Base-by-base conservation (phyloP, 495 filamentous ascomycete genomes). In the Podospora comata region DNA sequence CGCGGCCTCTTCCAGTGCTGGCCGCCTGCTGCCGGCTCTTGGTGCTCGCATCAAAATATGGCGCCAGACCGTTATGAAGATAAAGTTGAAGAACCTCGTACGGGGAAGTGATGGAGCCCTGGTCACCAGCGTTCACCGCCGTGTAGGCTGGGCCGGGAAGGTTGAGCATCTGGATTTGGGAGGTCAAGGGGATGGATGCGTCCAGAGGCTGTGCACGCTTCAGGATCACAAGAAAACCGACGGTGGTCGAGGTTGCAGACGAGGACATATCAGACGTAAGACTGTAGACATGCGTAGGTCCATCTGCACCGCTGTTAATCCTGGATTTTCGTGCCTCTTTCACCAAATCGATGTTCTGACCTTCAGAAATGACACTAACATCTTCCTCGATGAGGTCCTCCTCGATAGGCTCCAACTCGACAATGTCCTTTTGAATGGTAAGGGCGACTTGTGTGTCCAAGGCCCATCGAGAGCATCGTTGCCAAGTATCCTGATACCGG, bases 41-140 rank as follows among this genome's bases (percentile, higher is more conserved):
- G 39, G 93, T 93, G 77, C 90, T 93, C 64, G 93, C 93, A 84
- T 99, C 93, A 75, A 99, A 97, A 76, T 96, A 97, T 60, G 95
- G 96, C 68, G 89, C 92, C 73, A 99, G 80, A 70, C 90, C 92
- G 68, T 91, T 86, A 75, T 96, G 94, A 61, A 99, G 85, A 66
- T 96, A 82, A 53, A 94, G 90, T 78, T 96, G 93, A 27, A 98
- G 80, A 67, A 92, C 88, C 75, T 97, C 93, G 77, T 91, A 97
- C 18, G 94, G 94, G n/a, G 93, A 94, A 56, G 88, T 80, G 20
- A 90, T 84, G 58, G 84, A 84, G 54, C 86, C 87, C 75, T 93
- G 89, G 63, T 91, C 89, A 59, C 86, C 83, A 32, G 85, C 81
- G 56, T 85, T 79, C 69, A 84, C 88, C 70, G 84, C 86, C 20